phyloP scores from a whole-genome alignment of 495 filamentous ascomycete species.

The Xylaria venustula region DNA sequence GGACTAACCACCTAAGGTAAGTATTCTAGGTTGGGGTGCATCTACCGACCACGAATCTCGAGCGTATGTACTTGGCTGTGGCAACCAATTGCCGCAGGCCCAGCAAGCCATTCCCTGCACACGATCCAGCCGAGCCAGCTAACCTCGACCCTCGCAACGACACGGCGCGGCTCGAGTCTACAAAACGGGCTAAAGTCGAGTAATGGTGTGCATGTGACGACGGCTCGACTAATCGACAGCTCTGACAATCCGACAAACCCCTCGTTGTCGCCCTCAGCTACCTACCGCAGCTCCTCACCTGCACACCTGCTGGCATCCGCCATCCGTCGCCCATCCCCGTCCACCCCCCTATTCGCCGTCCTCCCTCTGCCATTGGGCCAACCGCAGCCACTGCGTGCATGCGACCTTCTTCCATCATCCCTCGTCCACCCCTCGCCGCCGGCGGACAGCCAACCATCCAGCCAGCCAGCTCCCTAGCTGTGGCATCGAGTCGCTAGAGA shows the following conservation, averaged over 20 bases:
- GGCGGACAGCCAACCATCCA: neutral
- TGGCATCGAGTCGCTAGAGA: slow-evolving; percentile 17
- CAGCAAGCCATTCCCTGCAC: neutral
- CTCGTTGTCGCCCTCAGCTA: too few relatives aligned
- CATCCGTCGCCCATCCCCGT: neutral
- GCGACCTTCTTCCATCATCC: slow-evolving; percentile 15
- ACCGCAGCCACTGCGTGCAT: slow-evolving; percentile 10
- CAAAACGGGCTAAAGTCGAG: slow-evolving; percentile 21
- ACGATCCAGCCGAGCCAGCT: slow-evolving; percentile 3
- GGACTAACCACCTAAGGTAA: too few relatives aligned
- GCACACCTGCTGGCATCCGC: slow-evolving; percentile 19
- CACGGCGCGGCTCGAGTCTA: neutral
- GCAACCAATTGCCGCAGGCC: neutral
- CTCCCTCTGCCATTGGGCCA: slow-evolving; percentile 24
- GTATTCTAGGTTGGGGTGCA: neutral
- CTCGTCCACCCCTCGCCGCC: neutral
- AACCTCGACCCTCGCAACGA: neutral
- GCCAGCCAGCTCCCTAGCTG: neutral
- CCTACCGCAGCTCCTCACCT: slow-evolving; percentile 27
- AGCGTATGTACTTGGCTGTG: neutral
- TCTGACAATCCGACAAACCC: too few relatives aligned
- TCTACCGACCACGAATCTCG: neutral
- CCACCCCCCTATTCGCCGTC: too few relatives aligned
- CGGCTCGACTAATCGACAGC: slow-evolving; percentile 12
- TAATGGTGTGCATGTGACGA: slow-evolving; percentile 28